Percentiles rank a stretch among this genome's conserved stretches.
phyloP scores from a whole-genome alignment of 345 rosid genomes.

The Rhodomyrtus tomentosa region DNA sequence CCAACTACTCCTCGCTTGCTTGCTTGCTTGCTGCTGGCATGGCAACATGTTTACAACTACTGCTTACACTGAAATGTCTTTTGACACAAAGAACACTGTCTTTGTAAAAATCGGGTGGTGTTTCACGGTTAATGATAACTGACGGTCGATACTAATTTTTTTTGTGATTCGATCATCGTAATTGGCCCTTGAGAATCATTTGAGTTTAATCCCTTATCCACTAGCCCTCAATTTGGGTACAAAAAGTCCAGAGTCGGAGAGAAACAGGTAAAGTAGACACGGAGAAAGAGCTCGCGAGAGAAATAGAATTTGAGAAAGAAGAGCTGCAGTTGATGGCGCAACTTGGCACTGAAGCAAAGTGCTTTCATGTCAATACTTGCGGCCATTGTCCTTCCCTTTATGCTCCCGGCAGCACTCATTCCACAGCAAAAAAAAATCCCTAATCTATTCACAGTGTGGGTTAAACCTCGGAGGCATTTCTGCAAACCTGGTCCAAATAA shows the following conservation, averaged over 20 bases:
- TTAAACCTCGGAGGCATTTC: neutral
- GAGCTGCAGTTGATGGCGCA: neutral
- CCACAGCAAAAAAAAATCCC: neutral
- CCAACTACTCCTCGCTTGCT: neutral
- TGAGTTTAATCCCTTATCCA: neutral
- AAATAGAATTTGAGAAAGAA: neutral
- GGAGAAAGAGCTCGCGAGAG: neutral
- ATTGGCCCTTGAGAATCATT: neutral
- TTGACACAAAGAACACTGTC: neutral
- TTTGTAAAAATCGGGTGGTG: no score
- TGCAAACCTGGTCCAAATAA: neutral
- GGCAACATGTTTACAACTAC: neutral
- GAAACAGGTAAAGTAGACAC: neutral
- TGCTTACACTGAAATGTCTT: neutral
- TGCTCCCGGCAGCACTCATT: neutral
- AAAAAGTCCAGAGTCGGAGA: neutral
- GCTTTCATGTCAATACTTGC: neutral
- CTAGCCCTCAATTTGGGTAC: neutral
- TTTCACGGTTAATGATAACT: neutral
- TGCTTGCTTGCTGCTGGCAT: neutral
- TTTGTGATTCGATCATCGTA: no score
- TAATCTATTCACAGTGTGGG: neutral
- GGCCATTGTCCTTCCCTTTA: neutral
- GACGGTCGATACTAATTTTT: neutral
- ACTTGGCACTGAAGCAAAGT: slow-evolving; percentile 3